These are phyloP conservation scores for Melanopsichium pennsylvanicum DNA, from an alignment of 1,284 basidiomycete genomes.

Conservation along the genomic window DNA sequence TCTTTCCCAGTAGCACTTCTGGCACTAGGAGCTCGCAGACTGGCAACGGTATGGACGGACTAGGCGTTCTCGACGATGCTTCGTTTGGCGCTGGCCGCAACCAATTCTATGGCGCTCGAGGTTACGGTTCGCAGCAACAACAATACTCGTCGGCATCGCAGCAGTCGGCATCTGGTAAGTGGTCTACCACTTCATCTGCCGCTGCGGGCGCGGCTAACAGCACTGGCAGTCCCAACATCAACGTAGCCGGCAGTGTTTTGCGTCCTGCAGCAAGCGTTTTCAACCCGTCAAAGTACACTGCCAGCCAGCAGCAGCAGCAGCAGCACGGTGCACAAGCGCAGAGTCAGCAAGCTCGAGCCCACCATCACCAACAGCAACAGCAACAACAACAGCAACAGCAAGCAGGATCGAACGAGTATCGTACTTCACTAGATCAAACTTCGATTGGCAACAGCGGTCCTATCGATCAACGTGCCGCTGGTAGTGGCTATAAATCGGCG, in stretches of 20 bases:
- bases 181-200: constrained; percentile 11
- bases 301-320: constrained; percentile 20
- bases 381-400: constrained; percentile 16
- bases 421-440: constrained; percentile 6
- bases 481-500: constrained; percentile 8
- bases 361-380: constrained; percentile 16
- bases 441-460: constrained; percentile 23
- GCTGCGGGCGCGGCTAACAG: constrained; percentile 1
- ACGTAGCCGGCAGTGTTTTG: constrained; percentile 17
- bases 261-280: constrained; percentile 34
- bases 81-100: constrained; percentile 16
- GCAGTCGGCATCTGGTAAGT: constrained; percentile 11
- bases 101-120: constrained; percentile 35
- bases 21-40: constrained; percentile 14
- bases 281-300: constrained; percentile 27
- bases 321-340: constrained; percentile 15
- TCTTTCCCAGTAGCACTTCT: constrained; percentile 27
- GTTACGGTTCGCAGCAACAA: constrained; percentile 14
- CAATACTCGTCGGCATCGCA: neutral
- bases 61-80: constrained; percentile 33
- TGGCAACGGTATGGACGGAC: constrained; percentile 25
- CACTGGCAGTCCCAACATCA: constrained; percentile 4
- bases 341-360: constrained; percentile 9
- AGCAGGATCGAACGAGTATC: neutral
- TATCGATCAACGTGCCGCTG: constrained; percentile 23